These are phyloP conservation scores for Flaveria bidentis DNA, from an alignment of 129 eudicot genomes.

Conservation along the genomic window DNA sequence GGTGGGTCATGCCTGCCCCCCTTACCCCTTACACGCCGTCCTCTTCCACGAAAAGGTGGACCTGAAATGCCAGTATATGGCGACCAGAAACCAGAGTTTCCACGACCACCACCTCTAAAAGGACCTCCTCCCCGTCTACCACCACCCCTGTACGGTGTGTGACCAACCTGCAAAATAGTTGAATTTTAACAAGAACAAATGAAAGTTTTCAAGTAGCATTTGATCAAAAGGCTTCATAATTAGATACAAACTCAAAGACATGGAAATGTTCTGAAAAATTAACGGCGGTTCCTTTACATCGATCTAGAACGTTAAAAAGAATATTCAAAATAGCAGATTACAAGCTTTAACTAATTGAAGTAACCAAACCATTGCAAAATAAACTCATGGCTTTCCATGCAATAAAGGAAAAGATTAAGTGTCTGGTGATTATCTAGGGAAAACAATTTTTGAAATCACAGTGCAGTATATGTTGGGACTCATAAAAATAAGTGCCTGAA, in stretches of 20 bases:
- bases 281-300: not conserved
- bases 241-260: not conserved
- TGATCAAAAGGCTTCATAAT: not conserved
- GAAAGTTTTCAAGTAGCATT: not conserved
- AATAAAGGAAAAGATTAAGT: not conserved
- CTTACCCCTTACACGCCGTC: conserved; percentile 42
- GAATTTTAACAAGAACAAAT: conserved; percentile 3
- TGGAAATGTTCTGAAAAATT: not conserved
- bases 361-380: conserved; percentile 1
- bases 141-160: conserved; percentile 40
- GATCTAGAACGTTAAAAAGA: not conserved
- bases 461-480: conserved; percentile 7
- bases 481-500: not conserved
- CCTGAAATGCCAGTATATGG: conserved; percentile 19
- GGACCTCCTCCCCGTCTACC: conserved; percentile 43
- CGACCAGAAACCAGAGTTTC: conserved; percentile 28
- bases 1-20: conserved; percentile 25
- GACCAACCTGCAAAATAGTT: conserved; percentile 41
- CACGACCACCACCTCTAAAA: conserved; percentile 43
- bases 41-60: conserved; percentile 35
- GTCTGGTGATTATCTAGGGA: not conserved
- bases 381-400: not conserved
- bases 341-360: not conserved
- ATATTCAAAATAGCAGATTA: not conserved
- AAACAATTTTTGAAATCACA: not conserved